Evolutionary conservation across 1,284 basidiomycete species (phyloP).

Genomic region (Anthracocystis walkeri): DNA sequence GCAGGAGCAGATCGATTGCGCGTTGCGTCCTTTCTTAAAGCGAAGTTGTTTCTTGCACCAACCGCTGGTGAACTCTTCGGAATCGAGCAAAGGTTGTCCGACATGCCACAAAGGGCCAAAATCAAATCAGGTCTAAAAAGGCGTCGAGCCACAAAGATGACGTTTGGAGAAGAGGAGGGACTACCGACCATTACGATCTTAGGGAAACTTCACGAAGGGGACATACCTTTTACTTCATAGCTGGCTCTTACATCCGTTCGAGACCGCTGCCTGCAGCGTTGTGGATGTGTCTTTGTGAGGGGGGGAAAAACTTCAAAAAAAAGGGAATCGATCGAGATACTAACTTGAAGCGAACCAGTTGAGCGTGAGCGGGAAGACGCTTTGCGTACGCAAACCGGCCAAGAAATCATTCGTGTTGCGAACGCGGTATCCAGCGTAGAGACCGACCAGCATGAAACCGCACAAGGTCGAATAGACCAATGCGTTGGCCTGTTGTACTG

Average conservation of each 20-base stretch:
- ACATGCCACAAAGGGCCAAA: slow-evolving; percentile 31
- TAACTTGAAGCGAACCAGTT: slow-evolving; percentile 70
- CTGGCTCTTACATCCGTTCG: slow-evolving; percentile 32
- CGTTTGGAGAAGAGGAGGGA: slow-evolving; percentile 11
- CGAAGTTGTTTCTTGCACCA: neutral
- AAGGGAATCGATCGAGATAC: slow-evolving; percentile 31
- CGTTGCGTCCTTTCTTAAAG: neutral
- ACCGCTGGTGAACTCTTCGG: neutral
- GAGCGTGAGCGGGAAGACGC: slow-evolving; percentile 64
- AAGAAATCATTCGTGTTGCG: slow-evolving; percentile 66
- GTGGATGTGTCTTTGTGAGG: slow-evolving; percentile 21
- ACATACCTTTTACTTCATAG: slow-evolving; percentile 30
- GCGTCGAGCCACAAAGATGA: slow-evolving; percentile 34
- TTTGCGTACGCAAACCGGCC: slow-evolving; percentile 67
- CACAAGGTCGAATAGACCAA: slow-evolving; percentile 67
- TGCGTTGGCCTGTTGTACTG: slow-evolving; percentile 60
- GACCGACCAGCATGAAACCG: slow-evolving; percentile 67
- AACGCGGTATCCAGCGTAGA: slow-evolving; percentile 65
- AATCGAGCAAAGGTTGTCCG: neutral
- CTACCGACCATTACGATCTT: slow-evolving; percentile 22
- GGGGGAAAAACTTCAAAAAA: slow-evolving; percentile 27
- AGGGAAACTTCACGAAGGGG: slow-evolving; percentile 27
- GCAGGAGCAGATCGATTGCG: neutral
- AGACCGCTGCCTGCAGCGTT: slow-evolving; percentile 45
- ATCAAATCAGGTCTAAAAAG: slow-evolving; percentile 40